A percentile compares a stretch with the other conserved stretches of the same genome.
phyloP scores from a whole-genome alignment of 805 yeast species.

The Barnettozyma californica region DNA sequence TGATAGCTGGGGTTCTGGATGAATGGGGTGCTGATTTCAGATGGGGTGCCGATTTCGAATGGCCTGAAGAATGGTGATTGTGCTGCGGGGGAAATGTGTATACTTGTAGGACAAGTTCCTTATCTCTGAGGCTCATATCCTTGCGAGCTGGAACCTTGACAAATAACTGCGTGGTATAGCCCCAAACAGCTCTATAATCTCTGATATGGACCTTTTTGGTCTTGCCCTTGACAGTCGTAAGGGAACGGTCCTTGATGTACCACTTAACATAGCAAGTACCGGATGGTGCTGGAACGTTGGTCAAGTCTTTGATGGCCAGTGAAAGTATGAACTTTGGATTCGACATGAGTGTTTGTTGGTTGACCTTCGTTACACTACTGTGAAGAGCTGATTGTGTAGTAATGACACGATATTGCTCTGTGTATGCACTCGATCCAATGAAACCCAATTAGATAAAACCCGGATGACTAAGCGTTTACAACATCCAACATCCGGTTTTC shows the following conservation, averaged over 20 bases:
- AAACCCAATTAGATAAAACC: too few relatives aligned
- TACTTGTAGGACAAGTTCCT: slow-evolving; percentile 38
- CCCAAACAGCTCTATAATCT: slow-evolving; percentile 50
- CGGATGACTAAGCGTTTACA: too few relatives aligned
- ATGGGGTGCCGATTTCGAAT: neutral
- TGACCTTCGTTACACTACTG: neutral
- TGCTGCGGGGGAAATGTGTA: slow-evolving; percentile 30
- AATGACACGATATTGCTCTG: too few relatives aligned
- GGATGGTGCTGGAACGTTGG: slow-evolving; percentile 78
- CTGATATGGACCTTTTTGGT: slow-evolving; percentile 41
- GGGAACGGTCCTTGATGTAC: slow-evolving; percentile 46
- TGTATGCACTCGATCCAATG: too few relatives aligned
- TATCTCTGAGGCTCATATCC: slow-evolving; percentile 30
- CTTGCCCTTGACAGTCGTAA: slow-evolving; percentile 32
- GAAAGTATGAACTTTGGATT: slow-evolving; percentile 59
- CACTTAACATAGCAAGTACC: slow-evolving; percentile 67
- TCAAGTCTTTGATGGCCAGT: slow-evolving; percentile 58
- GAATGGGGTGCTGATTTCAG: neutral
- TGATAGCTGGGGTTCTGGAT: neutral
- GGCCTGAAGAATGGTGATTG: neutral
- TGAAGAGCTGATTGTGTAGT: too few relatives aligned
- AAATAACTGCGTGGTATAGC: slow-evolving; percentile 30
- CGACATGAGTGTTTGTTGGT: neutral
- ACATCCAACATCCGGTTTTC: too few relatives aligned
- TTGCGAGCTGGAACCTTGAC: slow-evolving; percentile 38